phyloP scores from a whole-genome alignment of 176 grass and related monocot genomes.

The Oryza meyeriana region DNA sequence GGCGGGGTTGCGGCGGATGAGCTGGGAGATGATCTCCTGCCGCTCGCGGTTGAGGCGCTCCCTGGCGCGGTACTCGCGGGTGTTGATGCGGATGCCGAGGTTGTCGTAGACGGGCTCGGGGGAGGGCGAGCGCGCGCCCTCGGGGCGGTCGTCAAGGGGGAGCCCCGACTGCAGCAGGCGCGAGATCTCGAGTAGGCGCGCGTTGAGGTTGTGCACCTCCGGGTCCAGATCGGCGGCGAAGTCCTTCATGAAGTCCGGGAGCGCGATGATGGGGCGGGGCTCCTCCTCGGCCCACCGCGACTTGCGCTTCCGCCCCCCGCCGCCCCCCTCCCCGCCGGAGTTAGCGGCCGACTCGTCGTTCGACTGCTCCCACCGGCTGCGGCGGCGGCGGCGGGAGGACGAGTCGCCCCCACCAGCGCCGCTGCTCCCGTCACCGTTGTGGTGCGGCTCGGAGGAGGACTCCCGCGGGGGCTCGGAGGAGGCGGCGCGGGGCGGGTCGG shows the following conservation, averaged over 20 bases:
- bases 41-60: constrained; percentile 82
- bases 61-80: constrained; percentile 73
- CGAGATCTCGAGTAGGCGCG: constrained; percentile 80
- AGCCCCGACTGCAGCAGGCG: constrained; percentile 60
- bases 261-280: constrained; percentile 59
- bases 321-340: constrained; percentile 45
- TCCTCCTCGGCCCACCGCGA: constrained; percentile 96
- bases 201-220: constrained; percentile 84
- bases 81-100: constrained; percentile 95
- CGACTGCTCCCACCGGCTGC: constrained; percentile 81
- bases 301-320: constrained; percentile 63
- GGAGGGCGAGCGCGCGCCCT: constrained; percentile 78
- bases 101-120: constrained; percentile 90
- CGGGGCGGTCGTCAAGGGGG: constrained; percentile 74
- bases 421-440: constrained; percentile 8
- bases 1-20: constrained; percentile 86
- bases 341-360: constrained; percentile 45
- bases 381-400: constrained; percentile 53
- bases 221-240: constrained; percentile 88
- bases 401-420: constrained; percentile 20
- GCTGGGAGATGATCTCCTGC: constrained; percentile 96
- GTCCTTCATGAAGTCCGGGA: constrained; percentile 98
- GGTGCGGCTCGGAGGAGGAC: constrained; percentile 27
- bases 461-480: constrained; percentile 23
- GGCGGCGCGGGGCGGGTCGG: constrained; percentile 24